Percentiles rank a stretch among this genome's conserved stretches.
phyloP scores from a whole-genome alignment of 306 rosid species.

The Quercus ilex region DNA sequence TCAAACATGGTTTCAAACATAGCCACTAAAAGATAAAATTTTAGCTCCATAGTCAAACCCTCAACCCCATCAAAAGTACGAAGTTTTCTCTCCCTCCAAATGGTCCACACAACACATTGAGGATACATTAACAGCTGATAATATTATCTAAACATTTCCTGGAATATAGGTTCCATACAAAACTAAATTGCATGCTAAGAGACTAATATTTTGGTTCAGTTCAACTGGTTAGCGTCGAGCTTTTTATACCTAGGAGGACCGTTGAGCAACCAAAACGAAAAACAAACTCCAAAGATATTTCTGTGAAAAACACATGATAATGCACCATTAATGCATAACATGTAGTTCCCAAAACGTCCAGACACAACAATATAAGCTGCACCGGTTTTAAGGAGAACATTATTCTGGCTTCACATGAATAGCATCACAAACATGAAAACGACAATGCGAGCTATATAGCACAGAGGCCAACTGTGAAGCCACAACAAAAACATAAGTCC shows the following conservation, averaged over 20 bases:
- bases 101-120: too few relatives aligned
- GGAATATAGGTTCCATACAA: too few relatives aligned
- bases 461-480: conserved; percentile 37
- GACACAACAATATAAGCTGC: conserved; percentile 38
- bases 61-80: too few relatives aligned
- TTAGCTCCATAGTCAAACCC: too few relatives aligned
- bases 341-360: conserved; percentile 80
- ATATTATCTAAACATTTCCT: too few relatives aligned
- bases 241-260: neutral
- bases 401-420: conserved; percentile 42
- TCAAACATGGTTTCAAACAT: too few relatives aligned
- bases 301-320: neutral
- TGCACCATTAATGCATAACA: neutral
- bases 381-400: conserved; percentile 71
- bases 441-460: conserved; percentile 19
- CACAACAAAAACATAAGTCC: neutral
- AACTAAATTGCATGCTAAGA: too few relatives aligned
- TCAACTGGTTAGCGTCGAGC: too few relatives aligned
- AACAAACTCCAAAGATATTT: neutral
- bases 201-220: too few relatives aligned
- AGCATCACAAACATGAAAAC: conserved; percentile 25
- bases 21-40: too few relatives aligned
- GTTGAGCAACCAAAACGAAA: neutral
- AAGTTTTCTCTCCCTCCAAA: too few relatives aligned
- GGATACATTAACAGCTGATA: too few relatives aligned